Conservation (phyloP, 2,329 filamentous ascomycete genomes). For the Keithomyces neogunnii region DNA sequence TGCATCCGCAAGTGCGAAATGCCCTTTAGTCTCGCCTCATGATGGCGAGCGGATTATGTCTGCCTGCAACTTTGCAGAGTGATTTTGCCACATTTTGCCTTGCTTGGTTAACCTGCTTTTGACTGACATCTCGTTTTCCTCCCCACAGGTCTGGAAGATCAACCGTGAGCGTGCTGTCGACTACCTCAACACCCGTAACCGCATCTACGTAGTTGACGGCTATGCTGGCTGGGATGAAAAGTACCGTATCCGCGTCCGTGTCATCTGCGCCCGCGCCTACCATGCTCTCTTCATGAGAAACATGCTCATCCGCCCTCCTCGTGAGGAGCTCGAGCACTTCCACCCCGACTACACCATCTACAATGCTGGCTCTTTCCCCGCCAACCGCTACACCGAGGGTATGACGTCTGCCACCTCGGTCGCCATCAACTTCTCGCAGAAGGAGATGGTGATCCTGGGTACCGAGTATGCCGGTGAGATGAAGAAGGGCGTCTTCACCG, state of each 20-base stretch:
- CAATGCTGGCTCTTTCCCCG: constrained; percentile 97
- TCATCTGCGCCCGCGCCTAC: constrained; percentile 97
- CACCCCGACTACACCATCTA: constrained; percentile 99
- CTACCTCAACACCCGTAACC: constrained; percentile 97
- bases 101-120: constrained; percentile 9
- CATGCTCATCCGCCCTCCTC: constrained; percentile 94
- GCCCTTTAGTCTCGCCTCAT: not conserved
- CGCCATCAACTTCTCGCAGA: constrained; percentile 97
- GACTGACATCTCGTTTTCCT: not conserved
- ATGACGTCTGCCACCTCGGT: constrained; percentile 99
- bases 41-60: not conserved
- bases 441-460: constrained; percentile 99
- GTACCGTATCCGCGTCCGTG: constrained; percentile 94
- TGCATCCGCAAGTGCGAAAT: not conserved
- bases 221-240: constrained; percentile 98
- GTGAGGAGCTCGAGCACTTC: constrained; percentile 92
- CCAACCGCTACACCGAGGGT: constrained; percentile 94
- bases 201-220: constrained; percentile 97
- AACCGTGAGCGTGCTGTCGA: constrained; percentile 98
- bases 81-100: not conserved
- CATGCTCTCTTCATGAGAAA: constrained; percentile 99
- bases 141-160: constrained; percentile 90
- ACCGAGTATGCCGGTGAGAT: constrained; percentile 84
- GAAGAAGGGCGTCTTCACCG: constrained; percentile 97
- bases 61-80: not conserved